Base-by-base conservation (phyloP, 2,329 filamentous ascomycete species). In the Hypoxylon sp. region DNA sequence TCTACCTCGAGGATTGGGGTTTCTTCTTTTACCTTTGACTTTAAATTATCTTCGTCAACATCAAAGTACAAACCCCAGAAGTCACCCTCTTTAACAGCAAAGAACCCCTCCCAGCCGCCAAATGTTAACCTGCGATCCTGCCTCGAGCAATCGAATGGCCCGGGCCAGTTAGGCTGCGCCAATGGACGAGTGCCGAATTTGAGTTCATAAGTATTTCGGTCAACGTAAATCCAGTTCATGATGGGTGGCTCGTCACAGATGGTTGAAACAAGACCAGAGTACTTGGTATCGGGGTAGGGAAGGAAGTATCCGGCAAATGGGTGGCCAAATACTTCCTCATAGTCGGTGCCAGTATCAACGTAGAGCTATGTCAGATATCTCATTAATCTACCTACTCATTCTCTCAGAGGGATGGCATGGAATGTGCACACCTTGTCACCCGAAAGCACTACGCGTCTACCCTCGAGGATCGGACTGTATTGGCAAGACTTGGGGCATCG, bases 221-320 rank as follows among this genome's bases (percentile, higher is more conserved):
- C 80, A 35, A 85, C 77, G 63, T 82, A 85, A 67, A 85, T 81
- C 83, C 83, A 85, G 73, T 85, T 85, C 78, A 85, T 81, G 60
- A 84, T 78, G 0, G 83, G 83, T 11, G 83, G 82, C 7, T 82
- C 82, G 50, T 84, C 81, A 37, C 79, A 82, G 42, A 85, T 84
- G 4, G 82, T 84, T 10, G 81, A 83, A 21, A 85, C 83, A 1
- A 85, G 79, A 1, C 83, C 83, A 15, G 82, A 79, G 44, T 81
- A 79, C 8, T 76, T 75, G 17, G 78, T 64, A 6, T 86, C 86
- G 3, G 86, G 86, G 70, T 88, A 88, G 0, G 86, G 83, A 11
- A 88, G 79, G 71, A 83, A 88, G 71, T 89, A 88, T 15, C 86
- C 87, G 2, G 85, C 81, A 72, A 87, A 88, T 0, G 84, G 82